Evolutionary conservation across 2,329 filamentous ascomycete species (phyloP), one percentile per base, ranked within the genome.

Genomic region (Fusarium floridanum): DNA sequence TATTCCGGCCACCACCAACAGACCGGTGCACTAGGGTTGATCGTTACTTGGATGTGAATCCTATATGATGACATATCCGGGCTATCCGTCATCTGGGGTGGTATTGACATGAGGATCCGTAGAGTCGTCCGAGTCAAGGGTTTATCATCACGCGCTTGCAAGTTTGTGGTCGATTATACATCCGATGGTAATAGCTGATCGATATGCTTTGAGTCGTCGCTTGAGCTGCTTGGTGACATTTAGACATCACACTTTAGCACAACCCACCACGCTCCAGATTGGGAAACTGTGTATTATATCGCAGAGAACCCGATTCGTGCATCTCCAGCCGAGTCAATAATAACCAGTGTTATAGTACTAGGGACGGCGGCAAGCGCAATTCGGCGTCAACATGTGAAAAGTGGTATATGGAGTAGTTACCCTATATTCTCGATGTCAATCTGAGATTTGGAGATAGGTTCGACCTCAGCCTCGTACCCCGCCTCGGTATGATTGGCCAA

Each of bases 381-480:
- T 32, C 27, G 27, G 27, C 27, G 17, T 55, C 11, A 29, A 20
- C 17, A 34, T 55, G 27, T 55, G 32, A 22, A 57, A 39, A 24
- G 2, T 56, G 32, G 34, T 37, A 3, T 27, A 34, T 12, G 32
- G 32, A 14, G 32, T 34, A 36, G 12, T 22, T 73, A 73, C 63
- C 71, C 71, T 73, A 59, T 8, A 32, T 14, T 17, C 4, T 57
- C 20, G 12, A 57, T 56, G 43, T 11, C 8, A 48, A 48, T 48
- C 32, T 16, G 32, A 37, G 32, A 37, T 14, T 37, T 24, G 12
- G 32, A 57, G 53, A 29, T 27, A 27, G 27, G 36, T 37, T 57
- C 32, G 5, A 24, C 5, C 10, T 64, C 70, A 78, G 77, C 77
- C 77, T 78, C 61, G 72, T 66, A 39, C n/a, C 36, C 55, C 39